Evolutionary conservation across 257 asterid species (phyloP).

Genomic region (Ophiorrhiza pumila): DNA sequence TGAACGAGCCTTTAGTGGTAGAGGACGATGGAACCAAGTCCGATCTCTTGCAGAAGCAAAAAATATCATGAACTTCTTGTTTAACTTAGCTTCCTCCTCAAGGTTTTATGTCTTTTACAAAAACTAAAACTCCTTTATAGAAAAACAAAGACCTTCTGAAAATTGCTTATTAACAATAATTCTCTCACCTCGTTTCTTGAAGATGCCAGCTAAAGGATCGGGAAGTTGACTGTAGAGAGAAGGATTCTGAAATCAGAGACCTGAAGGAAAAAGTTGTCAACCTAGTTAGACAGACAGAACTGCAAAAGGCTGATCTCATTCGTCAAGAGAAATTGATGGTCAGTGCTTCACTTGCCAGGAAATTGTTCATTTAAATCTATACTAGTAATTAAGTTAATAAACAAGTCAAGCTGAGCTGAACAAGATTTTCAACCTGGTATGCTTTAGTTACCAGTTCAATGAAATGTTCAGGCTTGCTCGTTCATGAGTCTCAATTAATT

Average conservation of each 20-base stretch:
- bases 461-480: not conserved
- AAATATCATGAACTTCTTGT: slow-evolving; percentile 77
- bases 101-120: slow-evolving; percentile 42
- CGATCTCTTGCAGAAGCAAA: slow-evolving; percentile 86
- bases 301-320: slow-evolving; percentile 56
- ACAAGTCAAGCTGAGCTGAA: not conserved
- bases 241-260: slow-evolving; percentile 79
- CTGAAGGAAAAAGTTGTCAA: slow-evolving; percentile 79
- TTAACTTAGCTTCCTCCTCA: slow-evolving; percentile 72
- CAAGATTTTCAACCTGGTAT: not conserved
- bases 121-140: slow-evolving; percentile 8
- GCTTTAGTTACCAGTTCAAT: not conserved
- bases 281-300: slow-evolving; percentile 64
- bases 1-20: slow-evolving; percentile 86
- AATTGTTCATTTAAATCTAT: too few relatives aligned
- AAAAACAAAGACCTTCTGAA: slow-evolving; percentile 7
- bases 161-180: slow-evolving; percentile 10
- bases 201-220: slow-evolving; percentile 78
- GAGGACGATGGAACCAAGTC: slow-evolving; percentile 96
- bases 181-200: slow-evolving; percentile 16
- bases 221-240: slow-evolving; percentile 84
- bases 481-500: not conserved
- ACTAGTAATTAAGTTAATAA: not conserved
- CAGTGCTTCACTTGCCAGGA: slow-evolving; percentile 25
- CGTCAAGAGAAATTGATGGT: slow-evolving; percentile 70